A percentile compares a stretch with the other conserved stretches of the same genome.
phyloP scores from a whole-genome alignment of 768 basidiomycete genomes.

The Lyophyllum semitale region DNA sequence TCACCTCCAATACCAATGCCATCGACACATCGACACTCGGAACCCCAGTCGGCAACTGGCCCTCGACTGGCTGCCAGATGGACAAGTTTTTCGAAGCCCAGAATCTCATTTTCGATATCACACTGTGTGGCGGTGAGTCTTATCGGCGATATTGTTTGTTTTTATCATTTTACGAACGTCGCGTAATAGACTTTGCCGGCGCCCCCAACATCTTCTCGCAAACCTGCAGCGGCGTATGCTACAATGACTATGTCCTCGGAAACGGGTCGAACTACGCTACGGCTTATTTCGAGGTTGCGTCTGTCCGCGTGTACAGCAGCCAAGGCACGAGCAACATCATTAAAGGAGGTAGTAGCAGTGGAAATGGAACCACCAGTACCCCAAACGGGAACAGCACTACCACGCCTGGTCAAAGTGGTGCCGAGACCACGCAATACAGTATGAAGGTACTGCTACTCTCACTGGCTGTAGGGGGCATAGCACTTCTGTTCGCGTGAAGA shows the following conservation, averaged over 20 bases:
- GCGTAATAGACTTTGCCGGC: slow-evolving; percentile 48
- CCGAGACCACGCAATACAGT: neutral
- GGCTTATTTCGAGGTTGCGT: slow-evolving; percentile 75
- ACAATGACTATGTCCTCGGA: slow-evolving; percentile 70
- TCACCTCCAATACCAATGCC: slow-evolving; percentile 51
- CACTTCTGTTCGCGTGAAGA: slow-evolving; percentile 1
- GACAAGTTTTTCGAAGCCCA: slow-evolving; percentile 60
- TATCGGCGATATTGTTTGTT: neutral
- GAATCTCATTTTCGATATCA: slow-evolving; percentile 73
- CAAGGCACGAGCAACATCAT: slow-evolving; percentile 28
- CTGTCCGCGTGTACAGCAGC: slow-evolving; percentile 50
- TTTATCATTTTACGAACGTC: slow-evolving; percentile 9
- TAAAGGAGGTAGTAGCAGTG: slow-evolving; percentile 6
- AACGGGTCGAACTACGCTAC: slow-evolving; percentile 59
- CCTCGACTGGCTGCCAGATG: slow-evolving; percentile 54
- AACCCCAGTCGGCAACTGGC: slow-evolving; percentile 71
- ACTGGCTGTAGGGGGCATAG: neutral
- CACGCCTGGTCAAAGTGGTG: neutral
- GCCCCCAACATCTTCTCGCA: slow-evolving; percentile 50
- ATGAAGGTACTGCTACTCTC: neutral
- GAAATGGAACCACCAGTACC: neutral
- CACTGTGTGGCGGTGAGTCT: slow-evolving; percentile 59
- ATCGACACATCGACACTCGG: slow-evolving; percentile 62
- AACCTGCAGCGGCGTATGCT: slow-evolving; percentile 69
- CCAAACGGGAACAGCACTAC: slow-evolving; percentile 2